Percentiles rank a stretch among this genome's conserved stretches.
Conservation (phyloP, 1,284 basidiomycete genomes). For the Xerocomus nothofagi region DNA sequence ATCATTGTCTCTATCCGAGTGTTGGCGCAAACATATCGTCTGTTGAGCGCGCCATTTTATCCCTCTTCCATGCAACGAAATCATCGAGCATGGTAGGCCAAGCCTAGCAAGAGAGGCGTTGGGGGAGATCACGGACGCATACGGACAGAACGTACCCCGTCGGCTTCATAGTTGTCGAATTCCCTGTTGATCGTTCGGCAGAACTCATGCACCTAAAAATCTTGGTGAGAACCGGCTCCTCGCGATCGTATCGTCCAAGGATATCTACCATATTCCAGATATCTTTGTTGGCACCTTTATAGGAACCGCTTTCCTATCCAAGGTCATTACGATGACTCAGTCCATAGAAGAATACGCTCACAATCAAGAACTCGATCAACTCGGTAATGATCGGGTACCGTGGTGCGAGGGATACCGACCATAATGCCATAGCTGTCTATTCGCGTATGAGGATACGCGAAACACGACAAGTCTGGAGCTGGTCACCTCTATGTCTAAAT, state of each 20-base stretch:
- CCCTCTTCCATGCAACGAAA: constrained; percentile 66
- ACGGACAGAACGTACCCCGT: constrained; percentile 49
- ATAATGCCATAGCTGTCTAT: constrained; percentile 69
- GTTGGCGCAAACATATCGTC: background rate
- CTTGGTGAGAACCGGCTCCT: constrained; percentile 10
- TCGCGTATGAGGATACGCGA: constrained; percentile 12
- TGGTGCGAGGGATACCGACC: constrained; percentile 67
- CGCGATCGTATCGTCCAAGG: background rate
- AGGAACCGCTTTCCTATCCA: constrained; percentile 56
- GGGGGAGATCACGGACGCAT: constrained; percentile 5
- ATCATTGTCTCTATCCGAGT: constrained; percentile 9
- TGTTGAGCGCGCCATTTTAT: constrained; percentile 8
- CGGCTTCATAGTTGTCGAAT: constrained; percentile 65
- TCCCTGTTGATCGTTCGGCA: constrained; percentile 60
- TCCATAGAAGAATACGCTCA: constrained; percentile 35
- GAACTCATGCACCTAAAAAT: constrained; percentile 66
- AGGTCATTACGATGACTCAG: constrained; percentile 3
- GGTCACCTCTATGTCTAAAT: constrained; percentile 75
- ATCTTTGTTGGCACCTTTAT: constrained; percentile 78
- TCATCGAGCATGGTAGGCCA: constrained; percentile 80
- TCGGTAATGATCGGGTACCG: constrained; percentile 64
- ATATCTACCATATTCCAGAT: constrained; percentile 77
- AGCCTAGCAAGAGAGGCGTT: constrained; percentile 45
- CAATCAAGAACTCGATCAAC: constrained; percentile 62
- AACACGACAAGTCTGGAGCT: constrained; percentile 2